Evolutionary conservation across 2,329 filamentous ascomycete genomes (phyloP), one percentile per base, ranked within the genome.

Genomic region (Ramularia collo-cygni): DNA sequence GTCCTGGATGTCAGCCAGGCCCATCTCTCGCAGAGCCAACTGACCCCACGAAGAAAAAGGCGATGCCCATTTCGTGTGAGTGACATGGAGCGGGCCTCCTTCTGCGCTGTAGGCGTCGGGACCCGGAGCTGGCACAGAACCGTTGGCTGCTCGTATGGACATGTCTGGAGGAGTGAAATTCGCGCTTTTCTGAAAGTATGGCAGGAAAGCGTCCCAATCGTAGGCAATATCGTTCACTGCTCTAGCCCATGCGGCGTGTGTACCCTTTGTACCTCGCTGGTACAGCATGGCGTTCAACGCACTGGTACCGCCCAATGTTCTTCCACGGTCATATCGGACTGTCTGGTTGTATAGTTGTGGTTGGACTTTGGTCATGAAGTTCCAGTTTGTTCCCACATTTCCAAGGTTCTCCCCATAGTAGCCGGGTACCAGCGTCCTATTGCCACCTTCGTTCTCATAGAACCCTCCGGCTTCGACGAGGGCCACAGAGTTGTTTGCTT

Each of bases 191-290:
- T 58, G 35, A 48, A 49, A 54, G 42, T 48, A 53, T 32, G 55
- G 46, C 43, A 58, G 32, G 32, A 58, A 31, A 41, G 55, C 55
- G 12, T 51, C 48, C 38, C 50, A 64, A 8, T 43, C 49, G 35
- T 58, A 58, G 28, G 53, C 40, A 34, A 57, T 29, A 37, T 65
- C 63, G n/a, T 50, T 56, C 3, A 64, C 61, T 15, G 54, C 47
- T 24, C 63, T 52, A 2, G 61, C 61, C 60, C 49, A 52, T 15
- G 42, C 16, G 18, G 47, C 34, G 4, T 44, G 21, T 3, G 35
- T 35, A 6, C 39, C 40, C 5, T 26, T 16, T 5, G 47, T 47
- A 2, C 53, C 49, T 27, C 47, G 44, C 28, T 49, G 44, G 21
- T 49, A 49, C 19, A 44, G 40, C 47, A 49, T 47, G 33, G 40